Conservation (phyloP, 768 basidiomycete genomes). For the Hebeloma cylindrosporum region DNA sequence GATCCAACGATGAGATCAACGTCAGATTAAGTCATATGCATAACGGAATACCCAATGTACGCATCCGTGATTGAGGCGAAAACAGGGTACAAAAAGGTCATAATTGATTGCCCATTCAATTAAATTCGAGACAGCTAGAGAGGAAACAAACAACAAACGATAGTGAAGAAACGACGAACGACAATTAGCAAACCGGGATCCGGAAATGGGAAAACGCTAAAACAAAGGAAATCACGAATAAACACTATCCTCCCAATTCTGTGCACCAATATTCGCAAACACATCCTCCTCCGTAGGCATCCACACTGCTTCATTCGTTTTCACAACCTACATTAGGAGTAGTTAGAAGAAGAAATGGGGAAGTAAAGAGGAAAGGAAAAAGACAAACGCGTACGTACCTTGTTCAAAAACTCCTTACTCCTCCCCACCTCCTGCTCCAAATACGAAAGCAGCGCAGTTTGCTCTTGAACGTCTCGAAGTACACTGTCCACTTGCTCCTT, state of each 20-base stretch:
- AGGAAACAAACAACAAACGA: too few relatives aligned
- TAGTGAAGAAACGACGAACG: too few relatives aligned
- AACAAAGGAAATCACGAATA: conserved; percentile 12
- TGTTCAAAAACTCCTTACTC: conserved; percentile 71
- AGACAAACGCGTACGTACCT: conserved; percentile 42
- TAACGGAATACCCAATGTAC: too few relatives aligned
- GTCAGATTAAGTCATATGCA: too few relatives aligned
- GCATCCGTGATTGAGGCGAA: too few relatives aligned
- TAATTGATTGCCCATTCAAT: too few relatives aligned
- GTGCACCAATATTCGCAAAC: conserved; percentile 17
- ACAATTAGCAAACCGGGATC: too few relatives aligned
- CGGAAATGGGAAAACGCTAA: too few relatives aligned
- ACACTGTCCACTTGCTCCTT: conserved; percentile 61
- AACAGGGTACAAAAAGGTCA: too few relatives aligned
- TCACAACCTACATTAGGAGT: conserved; percentile 10
- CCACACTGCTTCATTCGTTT: conserved; percentile 18
- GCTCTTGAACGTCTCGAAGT: conserved; percentile 54
- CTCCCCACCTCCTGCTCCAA: conserved; percentile 58
- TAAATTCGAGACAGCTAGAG: too few relatives aligned
- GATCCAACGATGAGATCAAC: too few relatives aligned
- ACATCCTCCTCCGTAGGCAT: conserved; percentile 21
- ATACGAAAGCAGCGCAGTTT: conserved; percentile 44
- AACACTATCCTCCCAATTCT: conserved; percentile 22
- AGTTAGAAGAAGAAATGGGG: neutral
- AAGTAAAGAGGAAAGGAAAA: neutral